Evolutionary conservation across 352 stramenopile species (phyloP), one percentile per base, ranked within the genome.

Genomic region (Globisporangium echinulatum): DNA sequence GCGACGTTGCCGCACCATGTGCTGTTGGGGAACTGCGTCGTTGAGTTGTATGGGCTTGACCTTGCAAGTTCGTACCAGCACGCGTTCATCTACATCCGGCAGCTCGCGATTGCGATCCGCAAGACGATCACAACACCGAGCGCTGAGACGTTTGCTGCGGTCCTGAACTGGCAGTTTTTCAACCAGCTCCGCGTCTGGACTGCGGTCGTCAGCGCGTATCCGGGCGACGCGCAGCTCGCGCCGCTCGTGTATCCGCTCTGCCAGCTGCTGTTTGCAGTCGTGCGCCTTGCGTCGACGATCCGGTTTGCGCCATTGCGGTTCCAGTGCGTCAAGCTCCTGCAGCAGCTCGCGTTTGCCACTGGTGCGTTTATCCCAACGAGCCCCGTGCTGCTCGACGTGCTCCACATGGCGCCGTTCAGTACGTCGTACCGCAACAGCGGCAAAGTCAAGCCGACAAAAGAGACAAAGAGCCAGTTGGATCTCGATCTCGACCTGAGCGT

Each of bases 11-110:
- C 83, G 44, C 85, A 92, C 68, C 82, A 92, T 66, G 77, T 92
- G 10, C 61, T 99, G 59, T 95, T 99, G 75, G 93, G 91, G 50
- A 99, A 99, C 69, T 99, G 96, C 72, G 78, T 99, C 14, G 96
- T 99, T n/a, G 96, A 99, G 69, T 79, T 99, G 17, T 99, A 98
- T 64, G 88, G 89, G 14, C 68, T 99, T 15, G 96, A 99, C 72
- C 81, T 98, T 50, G 88, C 90, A 17, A 97, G 90, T 59, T 96
- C 96, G 49, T 99, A 99, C 82, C 97, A 99, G 72, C 96, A 99
- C 75, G 96, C 97, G 17, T 99, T 99, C 70, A 86, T 99, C 37
- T 99, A 99, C 79, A 98, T 99, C 56, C 91, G 97, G 38, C 94
- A 99, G 71, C 74, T 99, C 53, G 97, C 97, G n/a, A 92, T 99